These are phyloP conservation scores for Puccinia coronata DNA, from an alignment of 1,284 basidiomycete genomes.

Conservation along the genomic window DNA sequence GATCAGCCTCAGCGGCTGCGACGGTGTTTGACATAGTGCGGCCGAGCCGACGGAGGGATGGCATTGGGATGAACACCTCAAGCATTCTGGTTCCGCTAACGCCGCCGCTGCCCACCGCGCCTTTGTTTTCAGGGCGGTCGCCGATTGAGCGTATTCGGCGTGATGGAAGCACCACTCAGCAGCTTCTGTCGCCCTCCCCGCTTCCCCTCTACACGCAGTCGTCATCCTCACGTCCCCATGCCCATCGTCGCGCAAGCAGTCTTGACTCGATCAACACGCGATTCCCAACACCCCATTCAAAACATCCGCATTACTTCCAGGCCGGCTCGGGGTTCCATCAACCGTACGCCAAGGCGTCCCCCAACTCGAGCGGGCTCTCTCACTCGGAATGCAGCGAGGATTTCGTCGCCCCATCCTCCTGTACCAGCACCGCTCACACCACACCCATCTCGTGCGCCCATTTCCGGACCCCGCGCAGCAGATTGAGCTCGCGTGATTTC, in stretches of 20 bases:
- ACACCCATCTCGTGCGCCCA: background rate
- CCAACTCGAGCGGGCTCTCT: background rate
- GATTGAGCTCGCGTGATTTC: background rate
- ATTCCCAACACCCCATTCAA: background rate
- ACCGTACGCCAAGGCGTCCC: background rate
- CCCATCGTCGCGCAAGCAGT: background rate
- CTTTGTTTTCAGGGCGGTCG: background rate
- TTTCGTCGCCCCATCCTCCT: background rate
- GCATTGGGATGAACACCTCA: background rate
- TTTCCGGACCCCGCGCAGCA: background rate
- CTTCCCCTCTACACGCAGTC: background rate
- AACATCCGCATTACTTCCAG: background rate
- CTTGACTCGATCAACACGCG: background rate
- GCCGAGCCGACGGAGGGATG: constrained; percentile 1
- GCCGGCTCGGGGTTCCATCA: background rate
- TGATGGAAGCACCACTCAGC: background rate
- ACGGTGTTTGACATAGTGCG: constrained; percentile 23
- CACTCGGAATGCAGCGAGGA: background rate
- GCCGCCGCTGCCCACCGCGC: background rate
- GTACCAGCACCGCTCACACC: background rate
- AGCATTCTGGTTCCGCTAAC: background rate
- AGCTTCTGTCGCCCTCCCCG: background rate
- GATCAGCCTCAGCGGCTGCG: constrained; percentile 10
- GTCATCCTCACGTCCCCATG: background rate
- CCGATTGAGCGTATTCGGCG: background rate